Evolutionary conservation across 164 flowering plant genomes (phyloP).

Genomic region (Nelumbo lutea): DNA sequence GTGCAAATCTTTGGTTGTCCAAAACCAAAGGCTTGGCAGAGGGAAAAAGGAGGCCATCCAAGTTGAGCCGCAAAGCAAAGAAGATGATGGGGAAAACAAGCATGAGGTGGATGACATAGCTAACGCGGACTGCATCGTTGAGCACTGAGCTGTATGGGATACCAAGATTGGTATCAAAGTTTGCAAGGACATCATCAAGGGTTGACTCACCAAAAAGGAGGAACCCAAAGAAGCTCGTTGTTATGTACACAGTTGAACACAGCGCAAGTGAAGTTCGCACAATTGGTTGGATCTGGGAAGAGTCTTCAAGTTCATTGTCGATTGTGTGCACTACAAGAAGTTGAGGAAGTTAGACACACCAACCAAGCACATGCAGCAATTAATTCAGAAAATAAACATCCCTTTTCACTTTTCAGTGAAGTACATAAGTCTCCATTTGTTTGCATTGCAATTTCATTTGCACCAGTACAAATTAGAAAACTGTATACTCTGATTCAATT

Average conservation of each 20-base stretch:
- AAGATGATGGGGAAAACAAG: slow-evolving; percentile 92
- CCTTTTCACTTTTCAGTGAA: background rate
- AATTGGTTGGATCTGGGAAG: slow-evolving; percentile 53
- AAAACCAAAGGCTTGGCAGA: slow-evolving; percentile 44
- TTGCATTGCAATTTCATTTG: background rate
- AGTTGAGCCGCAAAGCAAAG: slow-evolving; percentile 72
- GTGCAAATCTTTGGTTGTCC: slow-evolving; percentile 67
- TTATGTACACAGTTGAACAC: slow-evolving; percentile 80
- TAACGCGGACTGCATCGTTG: slow-evolving; percentile 83
- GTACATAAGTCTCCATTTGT: background rate
- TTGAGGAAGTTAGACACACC: background rate
- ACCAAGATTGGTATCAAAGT: slow-evolving; percentile 75
- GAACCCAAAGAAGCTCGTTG: slow-evolving; percentile 85
- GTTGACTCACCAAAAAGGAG: slow-evolving; percentile 86
- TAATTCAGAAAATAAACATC: background rate
- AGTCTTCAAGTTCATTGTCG: slow-evolving; percentile 80
- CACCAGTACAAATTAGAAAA: no score
- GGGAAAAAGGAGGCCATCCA: slow-evolving; percentile 86
- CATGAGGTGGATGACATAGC: slow-evolving; percentile 89
- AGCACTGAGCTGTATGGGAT: slow-evolving; percentile 77
- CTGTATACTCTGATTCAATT: no score
- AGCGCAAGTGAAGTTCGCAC: slow-evolving; percentile 65
- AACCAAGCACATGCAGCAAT: background rate
- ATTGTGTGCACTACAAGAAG: slow-evolving; percentile 78
- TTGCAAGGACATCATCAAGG: slow-evolving; percentile 89